These are phyloP conservation scores for Phalaenopsis hybrid DNA, from an alignment of 116 monocot genomes.

Conservation along the genomic window DNA sequence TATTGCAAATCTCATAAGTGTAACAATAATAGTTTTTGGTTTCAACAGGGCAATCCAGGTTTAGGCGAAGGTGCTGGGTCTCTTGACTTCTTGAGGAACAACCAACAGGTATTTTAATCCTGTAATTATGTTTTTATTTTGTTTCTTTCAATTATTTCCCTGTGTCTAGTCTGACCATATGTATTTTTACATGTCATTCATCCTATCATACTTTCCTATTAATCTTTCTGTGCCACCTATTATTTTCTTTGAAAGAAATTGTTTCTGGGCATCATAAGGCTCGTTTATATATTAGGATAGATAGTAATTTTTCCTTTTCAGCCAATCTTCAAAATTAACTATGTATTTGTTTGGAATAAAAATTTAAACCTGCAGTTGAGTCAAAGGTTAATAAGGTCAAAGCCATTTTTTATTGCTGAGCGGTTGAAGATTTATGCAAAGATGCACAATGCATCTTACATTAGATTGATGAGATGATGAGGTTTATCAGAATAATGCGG, in stretches of 20 bases:
- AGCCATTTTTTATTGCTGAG: neutral
- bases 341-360: too few relatives aligned
- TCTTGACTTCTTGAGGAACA: conserved; percentile 55
- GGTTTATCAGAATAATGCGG: neutral
- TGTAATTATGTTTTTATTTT: neutral
- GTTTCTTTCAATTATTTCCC: neutral
- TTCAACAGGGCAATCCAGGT: conserved; percentile 27
- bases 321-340: too few relatives aligned
- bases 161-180: neutral
- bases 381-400: too few relatives aligned
- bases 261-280: neutral
- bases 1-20: neutral
- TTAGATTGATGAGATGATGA: neutral
- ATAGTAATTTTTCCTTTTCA: too few relatives aligned
- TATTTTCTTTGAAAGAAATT: neutral
- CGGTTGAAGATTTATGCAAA: neutral
- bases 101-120: conserved; percentile 28
- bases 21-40: neutral
- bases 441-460: neutral
- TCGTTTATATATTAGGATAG: neutral
- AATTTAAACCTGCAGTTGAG: too few relatives aligned
- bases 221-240: neutral
- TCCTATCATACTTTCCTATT: neutral
- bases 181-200: neutral
- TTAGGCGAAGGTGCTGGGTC: conserved; percentile 37